These are phyloP conservation scores for Misopates orontium DNA, from an alignment of 257 asterid species.

Conservation along the genomic window DNA sequence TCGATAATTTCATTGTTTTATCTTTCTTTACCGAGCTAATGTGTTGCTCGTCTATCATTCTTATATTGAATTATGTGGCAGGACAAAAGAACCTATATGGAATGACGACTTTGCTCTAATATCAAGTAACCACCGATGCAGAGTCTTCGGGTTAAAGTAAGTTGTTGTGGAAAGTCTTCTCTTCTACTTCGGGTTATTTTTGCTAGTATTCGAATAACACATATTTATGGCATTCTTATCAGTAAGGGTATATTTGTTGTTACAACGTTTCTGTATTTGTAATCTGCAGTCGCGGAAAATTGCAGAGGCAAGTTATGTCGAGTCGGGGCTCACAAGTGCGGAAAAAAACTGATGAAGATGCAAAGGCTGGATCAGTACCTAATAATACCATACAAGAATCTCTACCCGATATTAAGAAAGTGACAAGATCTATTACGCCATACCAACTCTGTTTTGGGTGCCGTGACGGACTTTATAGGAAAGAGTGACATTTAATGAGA, in stretches of 20 bases:
- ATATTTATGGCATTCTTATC: no score
- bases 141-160: constrained; percentile 70
- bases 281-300: constrained; percentile 55
- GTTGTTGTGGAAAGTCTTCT: constrained; percentile 4
- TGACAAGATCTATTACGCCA: constrained; percentile 78
- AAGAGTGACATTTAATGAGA: constrained; percentile 40
- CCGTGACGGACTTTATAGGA: constrained; percentile 56
- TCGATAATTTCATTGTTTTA: not conserved
- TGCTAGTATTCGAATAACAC: no score
- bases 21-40: constrained; percentile 4
- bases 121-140: constrained; percentile 71
- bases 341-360: constrained; percentile 35
- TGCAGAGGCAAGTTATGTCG: constrained; percentile 77
- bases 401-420: constrained; percentile 70
- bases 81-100: constrained; percentile 96
- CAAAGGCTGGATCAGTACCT: constrained; percentile 34
- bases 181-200: not conserved
- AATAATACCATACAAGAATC: constrained; percentile 38
- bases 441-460: constrained; percentile 89
- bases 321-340: constrained; percentile 91
- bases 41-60: not conserved
- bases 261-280: not conserved
- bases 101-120: constrained; percentile 87
- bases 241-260: no score
- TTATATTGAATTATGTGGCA: constrained; percentile 39